Base-by-base conservation (phyloP, 192 early-diverging fungal genomes). In the Coemansia sp. region DNA sequence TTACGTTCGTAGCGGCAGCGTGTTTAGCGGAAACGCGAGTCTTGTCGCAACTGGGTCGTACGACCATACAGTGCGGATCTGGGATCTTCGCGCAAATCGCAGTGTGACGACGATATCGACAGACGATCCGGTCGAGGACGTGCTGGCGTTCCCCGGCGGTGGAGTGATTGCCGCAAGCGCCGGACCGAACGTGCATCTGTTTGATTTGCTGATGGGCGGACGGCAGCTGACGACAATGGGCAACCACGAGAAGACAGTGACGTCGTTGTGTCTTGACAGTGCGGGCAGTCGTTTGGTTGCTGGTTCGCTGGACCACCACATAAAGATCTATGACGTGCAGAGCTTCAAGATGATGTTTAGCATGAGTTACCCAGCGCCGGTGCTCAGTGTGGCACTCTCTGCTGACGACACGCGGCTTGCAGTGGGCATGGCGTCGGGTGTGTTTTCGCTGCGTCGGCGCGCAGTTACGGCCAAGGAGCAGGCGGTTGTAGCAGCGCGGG, bases 211-310 rank as follows among this genome's bases (percentile, higher is more conserved):
- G 33, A 84, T 85, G 59, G 94, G 93, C 51, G 92, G 95, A 46
- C 79, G 88, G 23, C 76, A 84, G n/a, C 67, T 96, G 64, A 85
- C 89, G 33, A 85, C 85, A 23, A 69, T 99, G 21, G 87, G 87
- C 27, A 98, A 97, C 78, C 94, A 96, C 72, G 93, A 96, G 84
- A 99, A 99, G 85, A 95, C 93, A 6, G 90, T 98, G 66, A 99
- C 96, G 6, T 87, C 89, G 27, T 72, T 98, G 84, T 86, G 87
- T 60, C 86, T 99, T 63, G 92, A 99, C 84, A 88, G 85, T 52
- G 80, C 81, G 10, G 85, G 85, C 56, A 84, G 89, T 5, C 84
- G 92, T 20, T 80, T 99, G 54, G 76, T 99, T 24, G 90, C 93
- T 1, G 96, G 94, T 1, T 93, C 93, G 19, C 84, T 97, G 57